Base-by-base conservation (phyloP, 805 yeast species). In the Starmerella stigmatis region DNA sequence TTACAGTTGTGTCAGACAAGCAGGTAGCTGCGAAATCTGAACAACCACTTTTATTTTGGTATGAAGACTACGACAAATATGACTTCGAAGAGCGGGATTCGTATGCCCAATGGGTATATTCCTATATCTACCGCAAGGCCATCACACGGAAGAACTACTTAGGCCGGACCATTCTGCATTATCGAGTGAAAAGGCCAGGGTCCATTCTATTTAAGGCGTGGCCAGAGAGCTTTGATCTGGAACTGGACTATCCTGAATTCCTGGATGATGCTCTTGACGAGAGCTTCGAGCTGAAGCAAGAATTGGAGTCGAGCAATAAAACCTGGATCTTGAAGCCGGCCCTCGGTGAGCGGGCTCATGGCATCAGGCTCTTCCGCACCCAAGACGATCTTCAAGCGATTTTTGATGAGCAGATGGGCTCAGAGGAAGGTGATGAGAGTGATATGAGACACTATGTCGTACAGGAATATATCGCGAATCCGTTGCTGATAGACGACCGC, bases 321-420 rank as follows among this genome's bases (percentile, higher is more conserved):
- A 74, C 80, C 38, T 89, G 94, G 88, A 92, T 92, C 30, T 70
- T 92, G 60, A 92, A 92, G 60, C 98, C 98, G 13, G 79, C 94
- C 52, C 86, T 92, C 96, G 82, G 94, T 57, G 98, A 92, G 60
- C 80, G 89, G 60, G 98, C 95, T 10, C 96, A 92, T 60, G 98
- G 98, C 0, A 89, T 92, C 41, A 67, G 95, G 31, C 64, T 92
- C 0, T 92, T 92, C 66, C 71, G 71, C 44, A 78, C 86, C 0
- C 69, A 85, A 28, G 84, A 78, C 8, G 92, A 86, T 56, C 67
- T 92, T 41, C 96, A 88, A 61, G 72, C 64, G 3, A 79, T 89
- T 4, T 89, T 92, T 61, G 83, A 92, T 56, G 76, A 81, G 3
- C 86, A 86, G 61, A 96, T 88, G 55, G 89, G 79, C 51, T 81